phyloP scores from a whole-genome alignment of 208 protist species.

The Leishmania mexicana region DNA sequence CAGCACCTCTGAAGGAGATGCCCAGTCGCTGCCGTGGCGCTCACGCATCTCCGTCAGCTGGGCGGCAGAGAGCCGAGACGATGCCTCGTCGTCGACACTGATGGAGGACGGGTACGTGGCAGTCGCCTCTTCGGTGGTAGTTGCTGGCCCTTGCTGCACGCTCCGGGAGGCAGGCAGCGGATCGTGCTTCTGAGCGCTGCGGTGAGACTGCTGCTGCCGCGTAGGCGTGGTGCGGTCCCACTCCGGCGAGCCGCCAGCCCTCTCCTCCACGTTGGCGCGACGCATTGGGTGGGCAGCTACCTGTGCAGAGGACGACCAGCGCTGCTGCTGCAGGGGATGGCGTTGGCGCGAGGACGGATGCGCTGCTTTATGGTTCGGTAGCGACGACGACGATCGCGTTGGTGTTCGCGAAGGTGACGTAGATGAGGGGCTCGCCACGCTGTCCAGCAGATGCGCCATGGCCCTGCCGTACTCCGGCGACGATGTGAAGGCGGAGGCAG shows the following conservation, averaged over 20 bases:
- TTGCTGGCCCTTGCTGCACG: not conserved
- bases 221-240: not conserved
- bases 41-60: not conserved
- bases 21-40: conserved; percentile 48
- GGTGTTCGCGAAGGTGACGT: conserved; percentile 18
- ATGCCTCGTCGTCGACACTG: conserved; percentile 6
- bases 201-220: conserved; percentile 1
- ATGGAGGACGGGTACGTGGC: conserved; percentile 1
- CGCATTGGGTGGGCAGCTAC: not conserved
- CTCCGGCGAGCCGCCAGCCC: not conserved
- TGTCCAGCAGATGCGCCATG: conserved; percentile 35
- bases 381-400: conserved; percentile 7
- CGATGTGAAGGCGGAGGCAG: conserved; percentile 8
- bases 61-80: not conserved
- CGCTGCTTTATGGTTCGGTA: not conserved
- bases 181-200: not conserved
- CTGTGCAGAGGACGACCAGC: not conserved
- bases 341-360: not conserved
- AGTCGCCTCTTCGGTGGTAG: not conserved
- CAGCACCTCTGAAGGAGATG: conserved; percentile 73
- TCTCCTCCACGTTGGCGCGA: not conserved
- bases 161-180: not conserved
- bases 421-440: conserved; percentile 21
- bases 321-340: conserved; percentile 2
- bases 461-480: conserved; percentile 12